Conservation (phyloP, 768 basidiomycete genomes). For the Trametes villosa region DNA sequence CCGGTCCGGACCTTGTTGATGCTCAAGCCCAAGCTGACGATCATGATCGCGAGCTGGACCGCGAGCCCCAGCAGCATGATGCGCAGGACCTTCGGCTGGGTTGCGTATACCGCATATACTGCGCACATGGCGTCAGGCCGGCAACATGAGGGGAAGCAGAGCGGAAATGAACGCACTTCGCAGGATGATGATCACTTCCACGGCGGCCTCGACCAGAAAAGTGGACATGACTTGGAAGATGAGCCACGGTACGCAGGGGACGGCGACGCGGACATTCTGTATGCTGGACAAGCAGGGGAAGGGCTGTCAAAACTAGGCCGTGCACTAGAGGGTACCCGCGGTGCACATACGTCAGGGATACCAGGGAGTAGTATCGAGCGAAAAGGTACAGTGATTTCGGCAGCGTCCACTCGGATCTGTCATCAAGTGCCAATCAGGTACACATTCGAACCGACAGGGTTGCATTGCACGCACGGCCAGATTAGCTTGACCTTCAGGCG, state of each 20-base stretch:
- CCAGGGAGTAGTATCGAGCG: slow-evolving; percentile 20
- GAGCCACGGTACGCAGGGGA: slow-evolving; percentile 16
- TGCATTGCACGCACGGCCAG: slow-evolving; percentile 18
- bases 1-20: slow-evolving; percentile 17
- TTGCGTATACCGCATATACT: slow-evolving; percentile 20
- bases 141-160: background rate
- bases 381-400: slow-evolving; percentile 21
- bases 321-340: background rate
- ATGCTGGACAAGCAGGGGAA: background rate
- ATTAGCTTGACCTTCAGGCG: slow-evolving; percentile 14
- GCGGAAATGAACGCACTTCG: slow-evolving; percentile 10
- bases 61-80: slow-evolving; percentile 16
- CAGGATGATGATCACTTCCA: slow-evolving; percentile 19
- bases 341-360: slow-evolving; percentile 15
- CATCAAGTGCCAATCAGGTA: background rate
- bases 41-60: slow-evolving; percentile 16
- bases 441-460: background rate
- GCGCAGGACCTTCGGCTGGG: slow-evolving; percentile 4
- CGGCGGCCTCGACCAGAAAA: slow-evolving; percentile 16
- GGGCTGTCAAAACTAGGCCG: too few species aligned
- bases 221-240: slow-evolving; percentile 19
- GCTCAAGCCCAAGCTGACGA: slow-evolving; percentile 17
- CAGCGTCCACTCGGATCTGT: slow-evolving; percentile 20
- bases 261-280: slow-evolving; percentile 10
- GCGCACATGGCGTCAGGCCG: background rate